Conservation (phyloP, 148 eudicot species). For the Chenopodium berlandieri region DNA sequence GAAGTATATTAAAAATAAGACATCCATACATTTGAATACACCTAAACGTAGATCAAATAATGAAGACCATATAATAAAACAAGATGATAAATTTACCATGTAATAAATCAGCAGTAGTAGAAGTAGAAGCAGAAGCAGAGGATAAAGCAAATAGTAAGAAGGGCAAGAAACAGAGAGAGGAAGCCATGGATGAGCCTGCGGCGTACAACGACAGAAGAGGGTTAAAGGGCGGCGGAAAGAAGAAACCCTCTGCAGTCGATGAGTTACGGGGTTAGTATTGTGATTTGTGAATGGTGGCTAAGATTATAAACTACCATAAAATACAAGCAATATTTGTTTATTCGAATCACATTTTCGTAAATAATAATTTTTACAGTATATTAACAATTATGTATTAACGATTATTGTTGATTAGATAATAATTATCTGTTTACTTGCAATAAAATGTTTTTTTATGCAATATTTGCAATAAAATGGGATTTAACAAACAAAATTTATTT, state of each 20-base stretch:
- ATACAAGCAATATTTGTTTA: too few species aligned
- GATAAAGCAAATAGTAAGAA: slow-evolving; percentile 27
- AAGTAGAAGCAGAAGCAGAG: slow-evolving; percentile 14
- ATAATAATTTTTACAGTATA: too few species aligned
- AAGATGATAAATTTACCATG: slow-evolving; percentile 16
- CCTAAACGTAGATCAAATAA: background rate
- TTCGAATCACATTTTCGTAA: too few species aligned
- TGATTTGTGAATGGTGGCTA: too few species aligned
- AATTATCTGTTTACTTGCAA: too few species aligned
- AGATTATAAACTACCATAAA: too few species aligned
- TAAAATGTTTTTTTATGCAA: too few species aligned
- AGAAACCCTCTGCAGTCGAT: background rate
- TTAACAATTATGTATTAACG: too few species aligned
- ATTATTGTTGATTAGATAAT: too few species aligned
- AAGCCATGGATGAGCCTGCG: slow-evolving; percentile 18
- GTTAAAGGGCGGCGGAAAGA: background rate
- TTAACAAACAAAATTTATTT: too few species aligned
- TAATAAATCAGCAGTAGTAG: slow-evolving; percentile 21
- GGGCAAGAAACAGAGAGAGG: slow-evolving; percentile 30
- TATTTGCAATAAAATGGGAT: too few species aligned
- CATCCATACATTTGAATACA: background rate
- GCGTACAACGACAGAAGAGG: background rate
- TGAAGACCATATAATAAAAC: background rate
- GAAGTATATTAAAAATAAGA: background rate
- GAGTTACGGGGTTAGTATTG: too few species aligned